Percentiles rank a stretch among this genome's conserved stretches.
Evolutionary conservation across 441 rosid species (phyloP).

Genomic region (Eruca vesicaria): DNA sequence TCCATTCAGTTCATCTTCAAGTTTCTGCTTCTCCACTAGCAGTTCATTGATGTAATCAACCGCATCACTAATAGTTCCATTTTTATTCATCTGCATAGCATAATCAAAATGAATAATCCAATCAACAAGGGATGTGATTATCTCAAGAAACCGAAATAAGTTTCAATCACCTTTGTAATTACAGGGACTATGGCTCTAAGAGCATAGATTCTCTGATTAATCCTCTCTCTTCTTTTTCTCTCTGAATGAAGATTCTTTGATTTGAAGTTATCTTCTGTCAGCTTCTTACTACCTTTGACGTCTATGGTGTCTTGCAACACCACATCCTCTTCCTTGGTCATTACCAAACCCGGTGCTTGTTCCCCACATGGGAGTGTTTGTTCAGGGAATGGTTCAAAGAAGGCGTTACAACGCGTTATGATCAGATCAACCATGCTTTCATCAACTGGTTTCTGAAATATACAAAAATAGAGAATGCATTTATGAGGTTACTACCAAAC

Average conservation of each 20-base stretch:
- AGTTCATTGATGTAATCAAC: constrained; percentile 61
- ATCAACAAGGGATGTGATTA: not conserved
- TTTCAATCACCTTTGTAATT: constrained; percentile 63
- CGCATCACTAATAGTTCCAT: constrained; percentile 66
- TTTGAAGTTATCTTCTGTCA: constrained; percentile 35
- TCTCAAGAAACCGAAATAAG: constrained; percentile 8
- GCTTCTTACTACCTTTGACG: constrained; percentile 21
- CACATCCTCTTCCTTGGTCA: constrained; percentile 31
- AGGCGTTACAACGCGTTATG: constrained; percentile 39
- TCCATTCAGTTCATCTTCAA: constrained; percentile 54
- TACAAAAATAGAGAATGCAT: not conserved
- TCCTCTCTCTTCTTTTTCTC: constrained; percentile 69
- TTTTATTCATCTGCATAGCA: constrained; percentile 66
- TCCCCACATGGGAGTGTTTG: constrained; percentile 29
- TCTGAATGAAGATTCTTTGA: constrained; percentile 81
- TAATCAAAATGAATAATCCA: constrained; percentile 6
- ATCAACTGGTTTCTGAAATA: constrained; percentile 59
- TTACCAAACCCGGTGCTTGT: constrained; percentile 28
- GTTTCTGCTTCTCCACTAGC: constrained; percentile 44
- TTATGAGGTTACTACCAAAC: constrained; percentile 1
- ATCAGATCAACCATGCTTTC: constrained; percentile 50
- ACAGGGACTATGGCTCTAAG: constrained; percentile 76
- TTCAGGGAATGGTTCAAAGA: constrained; percentile 36
- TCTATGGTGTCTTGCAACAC: constrained; percentile 6
- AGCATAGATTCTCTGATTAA: constrained; percentile 52